Percentiles rank a stretch among this genome's conserved stretches.
These are phyloP conservation scores for Sugiyamaella floridensis DNA, from an alignment of 805 yeast species.

Conservation along the genomic window DNA sequence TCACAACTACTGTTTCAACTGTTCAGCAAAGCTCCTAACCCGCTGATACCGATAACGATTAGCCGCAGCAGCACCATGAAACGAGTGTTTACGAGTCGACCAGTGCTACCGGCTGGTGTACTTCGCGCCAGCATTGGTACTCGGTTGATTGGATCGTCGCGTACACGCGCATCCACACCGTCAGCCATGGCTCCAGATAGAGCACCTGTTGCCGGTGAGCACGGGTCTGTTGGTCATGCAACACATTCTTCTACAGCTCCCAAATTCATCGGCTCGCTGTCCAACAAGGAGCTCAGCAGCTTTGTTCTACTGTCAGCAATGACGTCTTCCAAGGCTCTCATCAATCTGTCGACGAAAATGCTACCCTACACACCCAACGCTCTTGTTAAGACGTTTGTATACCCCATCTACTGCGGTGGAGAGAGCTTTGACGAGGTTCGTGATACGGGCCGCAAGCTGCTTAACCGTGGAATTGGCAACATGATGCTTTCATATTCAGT, in stretches of 20 bases:
- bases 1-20: too few species aligned
- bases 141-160: constrained; percentile 1
- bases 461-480: constrained; percentile 73
- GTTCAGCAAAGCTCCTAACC: background rate
- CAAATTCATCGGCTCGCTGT: constrained; percentile 22
- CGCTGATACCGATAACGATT: background rate
- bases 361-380: constrained; percentile 50
- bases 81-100: background rate
- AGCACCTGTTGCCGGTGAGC: background rate
- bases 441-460: constrained; percentile 59
- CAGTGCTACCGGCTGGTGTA: background rate
- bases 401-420: constrained; percentile 87
- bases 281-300: constrained; percentile 23
- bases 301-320: constrained; percentile 28
- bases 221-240: too few species aligned
- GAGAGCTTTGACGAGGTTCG: constrained; percentile 65
- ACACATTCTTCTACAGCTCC: constrained; percentile 1
- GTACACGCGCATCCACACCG: constrained; percentile 1
- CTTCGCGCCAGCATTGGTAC: background rate
- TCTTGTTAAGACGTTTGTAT: constrained; percentile 63
- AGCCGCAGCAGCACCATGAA: background rate
- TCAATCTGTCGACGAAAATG: constrained; percentile 27
- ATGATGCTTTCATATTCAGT: constrained; percentile 94
- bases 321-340: constrained; percentile 29
- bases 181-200: background rate